A percentile compares a stretch with the other conserved stretches of the same genome.
Conservation (phyloP, 306 rosid genomes). For the Macrotyloma uniflorum region DNA sequence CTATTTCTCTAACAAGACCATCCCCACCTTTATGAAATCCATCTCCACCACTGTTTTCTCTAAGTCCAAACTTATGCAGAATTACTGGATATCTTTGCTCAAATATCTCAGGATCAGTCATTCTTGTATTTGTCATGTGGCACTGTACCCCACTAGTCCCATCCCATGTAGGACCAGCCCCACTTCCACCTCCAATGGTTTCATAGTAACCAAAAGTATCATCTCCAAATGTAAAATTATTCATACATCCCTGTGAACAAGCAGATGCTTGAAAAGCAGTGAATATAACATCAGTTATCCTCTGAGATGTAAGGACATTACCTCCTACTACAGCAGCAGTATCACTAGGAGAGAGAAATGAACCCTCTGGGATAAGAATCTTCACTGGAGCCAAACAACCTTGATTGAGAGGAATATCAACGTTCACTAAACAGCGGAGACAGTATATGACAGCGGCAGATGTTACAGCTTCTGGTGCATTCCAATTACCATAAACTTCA, state of each 20-base stretch:
- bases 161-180: slow-evolving; percentile 94
- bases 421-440: slow-evolving; percentile 83
- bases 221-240: slow-evolving; percentile 95
- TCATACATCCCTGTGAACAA: slow-evolving; percentile 98
- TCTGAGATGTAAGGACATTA: slow-evolving; percentile 92
- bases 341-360: slow-evolving; percentile 92
- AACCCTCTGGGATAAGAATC: slow-evolving; percentile 83
- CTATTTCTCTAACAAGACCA: slow-evolving; percentile 88
- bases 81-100: slow-evolving; percentile 92
- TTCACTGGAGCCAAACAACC: slow-evolving; percentile 98
- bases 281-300: slow-evolving; percentile 88
- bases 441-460: slow-evolving; percentile 94
- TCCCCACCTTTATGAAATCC: slow-evolving; percentile 85
- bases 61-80: slow-evolving; percentile 73
- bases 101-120: slow-evolving; percentile 94
- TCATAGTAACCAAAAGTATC: slow-evolving; percentile 91
- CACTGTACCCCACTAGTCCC: slow-evolving; percentile 94
- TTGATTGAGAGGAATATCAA: slow-evolving; percentile 96
- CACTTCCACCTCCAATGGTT: slow-evolving; percentile 96
- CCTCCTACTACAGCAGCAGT: slow-evolving; percentile 94
- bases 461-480: slow-evolving; percentile 94
- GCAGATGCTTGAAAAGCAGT: slow-evolving; percentile 97
- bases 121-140: slow-evolving; percentile 96
- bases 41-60: slow-evolving; percentile 80
- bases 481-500: slow-evolving; percentile 97